Percentiles rank a stretch among this genome's conserved stretches.
phyloP scores from a whole-genome alignment of 352 stramenopile genomes.

The Phytopythium litorale region DNA sequence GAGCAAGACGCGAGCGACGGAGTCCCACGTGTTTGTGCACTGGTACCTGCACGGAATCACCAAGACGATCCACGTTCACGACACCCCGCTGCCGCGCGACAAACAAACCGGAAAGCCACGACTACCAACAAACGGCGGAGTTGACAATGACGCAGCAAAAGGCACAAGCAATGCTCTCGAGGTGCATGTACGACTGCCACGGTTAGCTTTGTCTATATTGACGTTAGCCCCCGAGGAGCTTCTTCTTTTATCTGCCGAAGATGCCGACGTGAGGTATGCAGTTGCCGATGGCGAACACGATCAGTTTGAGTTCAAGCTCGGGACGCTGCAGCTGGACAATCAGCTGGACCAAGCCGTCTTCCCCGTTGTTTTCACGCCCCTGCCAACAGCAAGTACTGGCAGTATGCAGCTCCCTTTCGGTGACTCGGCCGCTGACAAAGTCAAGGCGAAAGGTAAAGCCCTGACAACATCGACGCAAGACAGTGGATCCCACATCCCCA shows the following conservation, averaged over 20 bases:
- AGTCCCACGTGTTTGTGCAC: constrained; percentile 52
- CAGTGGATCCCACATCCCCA: background rate
- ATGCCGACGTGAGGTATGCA: constrained; percentile 62
- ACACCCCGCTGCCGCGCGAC: constrained; percentile 51
- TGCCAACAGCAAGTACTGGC: constrained; percentile 29
- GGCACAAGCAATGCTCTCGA: constrained; percentile 49
- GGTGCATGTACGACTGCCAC: constrained; percentile 53
- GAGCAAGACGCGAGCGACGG: constrained; percentile 14
- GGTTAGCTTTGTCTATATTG: constrained; percentile 70
- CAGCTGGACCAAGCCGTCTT: constrained; percentile 72
- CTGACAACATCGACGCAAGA: background rate
- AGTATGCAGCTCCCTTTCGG: background rate
- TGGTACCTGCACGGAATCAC: constrained; percentile 82
- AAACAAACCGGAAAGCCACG: constrained; percentile 62
- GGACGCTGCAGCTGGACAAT: constrained; percentile 83
- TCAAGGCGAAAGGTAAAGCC: constrained; percentile 10
- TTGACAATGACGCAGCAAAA: constrained; percentile 9
- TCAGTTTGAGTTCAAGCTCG: constrained; percentile 79
- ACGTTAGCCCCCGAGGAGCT: constrained; percentile 71
- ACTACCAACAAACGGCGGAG: constrained; percentile 12
- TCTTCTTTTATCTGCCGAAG: constrained; percentile 62
- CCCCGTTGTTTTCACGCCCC: constrained; percentile 76
- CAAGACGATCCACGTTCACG: constrained; percentile 78
- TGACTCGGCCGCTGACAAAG: constrained; percentile 7
- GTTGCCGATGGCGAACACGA: constrained; percentile 72